These are phyloP conservation scores for Thalassiosira mediterranea DNA, from an alignment of 352 stramenopile genomes.

Conservation along the genomic window DNA sequence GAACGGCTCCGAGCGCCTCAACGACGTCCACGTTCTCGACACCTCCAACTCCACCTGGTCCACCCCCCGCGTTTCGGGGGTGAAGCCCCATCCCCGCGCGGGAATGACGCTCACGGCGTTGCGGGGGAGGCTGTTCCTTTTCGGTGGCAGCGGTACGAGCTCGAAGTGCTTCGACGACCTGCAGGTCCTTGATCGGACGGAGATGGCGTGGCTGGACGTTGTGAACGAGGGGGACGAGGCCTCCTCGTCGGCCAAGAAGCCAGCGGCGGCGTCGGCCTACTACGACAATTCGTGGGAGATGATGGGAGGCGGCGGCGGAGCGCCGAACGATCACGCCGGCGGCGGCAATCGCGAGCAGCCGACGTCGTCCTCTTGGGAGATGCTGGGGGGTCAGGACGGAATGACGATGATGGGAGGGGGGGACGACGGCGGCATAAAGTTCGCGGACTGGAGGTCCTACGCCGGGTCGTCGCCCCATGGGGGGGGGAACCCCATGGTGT, in stretches of 20 bases:
- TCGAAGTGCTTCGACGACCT: conserved; percentile 96
- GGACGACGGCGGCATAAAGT: conserved; percentile 20
- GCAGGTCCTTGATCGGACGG: conserved; percentile 90
- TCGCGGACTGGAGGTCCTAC: conserved; percentile 57
- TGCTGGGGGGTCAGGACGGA: conserved; percentile 49
- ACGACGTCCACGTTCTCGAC: conserved; percentile 95
- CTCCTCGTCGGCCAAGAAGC: neutral
- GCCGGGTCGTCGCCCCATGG: conserved; percentile 37
- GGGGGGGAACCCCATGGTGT: conserved; percentile 49
- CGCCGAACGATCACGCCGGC: neutral
- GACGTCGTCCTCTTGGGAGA: conserved; percentile 15
- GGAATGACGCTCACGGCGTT: conserved; percentile 96
- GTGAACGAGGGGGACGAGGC: conserved; percentile 27
- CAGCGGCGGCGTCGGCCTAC: neutral
- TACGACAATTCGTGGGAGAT: conserved; percentile 13
- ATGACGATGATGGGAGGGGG: conserved; percentile 18
- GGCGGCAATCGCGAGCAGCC: neutral
- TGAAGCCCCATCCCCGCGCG: conserved; percentile 89
- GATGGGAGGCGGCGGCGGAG: neutral
- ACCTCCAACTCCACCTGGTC: conserved; percentile 89
- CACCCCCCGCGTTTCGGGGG: conserved; percentile 70
- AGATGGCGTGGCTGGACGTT: conserved; percentile 79
- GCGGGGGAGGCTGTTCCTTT: conserved; percentile 91
- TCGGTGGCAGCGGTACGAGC: conserved; percentile 90
- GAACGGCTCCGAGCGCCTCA: conserved; percentile 88